Percentiles rank a stretch among this genome's conserved stretches.
phyloP scores from a whole-genome alignment of 176 grass and related monocot genomes.

The Hsuehochloa calcarea region DNA sequence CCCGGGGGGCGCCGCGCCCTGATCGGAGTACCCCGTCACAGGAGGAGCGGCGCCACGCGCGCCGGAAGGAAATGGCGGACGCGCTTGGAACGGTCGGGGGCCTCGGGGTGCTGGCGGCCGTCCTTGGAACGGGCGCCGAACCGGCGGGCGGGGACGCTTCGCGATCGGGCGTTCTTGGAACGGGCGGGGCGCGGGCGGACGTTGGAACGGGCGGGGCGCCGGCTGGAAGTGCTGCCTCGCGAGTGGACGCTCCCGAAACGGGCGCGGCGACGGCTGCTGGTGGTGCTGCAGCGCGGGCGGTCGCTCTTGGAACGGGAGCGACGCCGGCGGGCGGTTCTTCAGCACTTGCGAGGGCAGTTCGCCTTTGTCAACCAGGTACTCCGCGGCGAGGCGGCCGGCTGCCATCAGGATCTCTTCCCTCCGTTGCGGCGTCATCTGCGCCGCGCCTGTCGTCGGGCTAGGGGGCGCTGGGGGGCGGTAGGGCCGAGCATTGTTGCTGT shows the following conservation, averaged over 20 bases:
- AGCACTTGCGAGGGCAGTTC: conserved; percentile 10
- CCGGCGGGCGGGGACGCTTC: not conserved
- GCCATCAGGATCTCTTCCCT: not conserved
- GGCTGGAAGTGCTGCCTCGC: not conserved
- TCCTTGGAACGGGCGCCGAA: not conserved
- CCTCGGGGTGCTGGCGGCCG: not conserved
- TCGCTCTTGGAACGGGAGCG: not conserved
- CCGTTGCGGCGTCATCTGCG: not conserved
- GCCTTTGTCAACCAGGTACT: conserved; percentile 20
- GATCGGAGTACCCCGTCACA: not conserved
- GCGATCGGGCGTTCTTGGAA: not conserved
- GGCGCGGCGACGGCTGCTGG: not conserved
- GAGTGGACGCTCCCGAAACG: not conserved
- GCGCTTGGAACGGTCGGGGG: not conserved
- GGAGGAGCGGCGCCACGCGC: not conserved
- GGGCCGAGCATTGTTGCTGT: not conserved
- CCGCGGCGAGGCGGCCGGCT: conserved; percentile 32
- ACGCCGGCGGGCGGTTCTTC: conserved; percentile 11
- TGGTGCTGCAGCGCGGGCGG: not conserved
- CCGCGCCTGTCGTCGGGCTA: not conserved
- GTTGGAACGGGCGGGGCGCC: not conserved
- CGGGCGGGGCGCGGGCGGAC: not conserved
- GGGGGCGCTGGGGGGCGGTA: not conserved
- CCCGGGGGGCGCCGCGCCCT: not conserved
- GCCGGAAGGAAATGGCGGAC: not conserved